Evolutionary conservation across 2,329 filamentous ascomycete species (phyloP).

Genomic region (Talaromyces sp.): DNA sequence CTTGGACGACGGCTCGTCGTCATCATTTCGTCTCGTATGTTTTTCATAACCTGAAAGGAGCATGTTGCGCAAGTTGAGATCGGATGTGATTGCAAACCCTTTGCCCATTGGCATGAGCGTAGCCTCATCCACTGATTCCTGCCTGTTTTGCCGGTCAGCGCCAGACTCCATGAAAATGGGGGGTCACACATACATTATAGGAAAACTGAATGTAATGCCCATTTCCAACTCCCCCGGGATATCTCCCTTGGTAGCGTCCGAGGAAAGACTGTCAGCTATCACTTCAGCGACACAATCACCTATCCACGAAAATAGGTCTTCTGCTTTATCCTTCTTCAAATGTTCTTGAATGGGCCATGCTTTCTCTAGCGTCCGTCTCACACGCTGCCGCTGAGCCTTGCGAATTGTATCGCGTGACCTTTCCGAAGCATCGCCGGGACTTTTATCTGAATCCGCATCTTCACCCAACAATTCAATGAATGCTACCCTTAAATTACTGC

Average conservation of each 20-base stretch:
- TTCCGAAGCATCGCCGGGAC: constrained; percentile 28
- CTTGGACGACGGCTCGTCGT: constrained; percentile 40
- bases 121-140: constrained; percentile 51
- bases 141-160: constrained; percentile 29
- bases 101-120: constrained; percentile 56
- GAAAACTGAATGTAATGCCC: constrained; percentile 49
- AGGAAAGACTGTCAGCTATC: constrained; percentile 50
- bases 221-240: constrained; percentile 44
- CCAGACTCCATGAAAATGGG: not conserved
- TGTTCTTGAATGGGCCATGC: constrained; percentile 53
- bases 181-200: constrained; percentile 40
- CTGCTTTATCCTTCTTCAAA: constrained; percentile 60
- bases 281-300: constrained; percentile 71
- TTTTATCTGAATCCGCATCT: constrained; percentile 32
- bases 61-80: constrained; percentile 52
- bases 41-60: constrained; percentile 51
- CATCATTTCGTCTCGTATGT: constrained; percentile 40
- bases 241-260: constrained; percentile 34
- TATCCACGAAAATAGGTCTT: constrained; percentile 76
- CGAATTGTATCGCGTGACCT: constrained; percentile 41
- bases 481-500: constrained; percentile 52
- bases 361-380: constrained; percentile 45
- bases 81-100: constrained; percentile 53
- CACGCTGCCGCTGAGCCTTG: constrained; percentile 44
- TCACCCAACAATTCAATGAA: constrained; percentile 51